Base-by-base conservation (phyloP, 352 stramenopile genomes). In the Globisporangium apiculatum region DNA sequence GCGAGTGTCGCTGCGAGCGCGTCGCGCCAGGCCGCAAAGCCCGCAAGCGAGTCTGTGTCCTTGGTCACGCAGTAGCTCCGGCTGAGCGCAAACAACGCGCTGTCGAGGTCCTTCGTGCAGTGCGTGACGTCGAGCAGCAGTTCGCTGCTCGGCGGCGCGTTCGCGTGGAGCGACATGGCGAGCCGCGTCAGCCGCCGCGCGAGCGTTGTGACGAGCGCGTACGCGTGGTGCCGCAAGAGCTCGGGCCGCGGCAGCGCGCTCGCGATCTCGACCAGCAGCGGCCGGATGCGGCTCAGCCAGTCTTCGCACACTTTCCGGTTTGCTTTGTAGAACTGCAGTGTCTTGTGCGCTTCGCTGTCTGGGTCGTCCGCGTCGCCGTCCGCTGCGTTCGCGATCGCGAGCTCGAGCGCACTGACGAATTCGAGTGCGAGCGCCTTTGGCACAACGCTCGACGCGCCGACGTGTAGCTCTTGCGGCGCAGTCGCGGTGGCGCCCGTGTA, bases 251-350 rank as follows among this genome's bases (percentile, higher is more conserved):
- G 53, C 2, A 60, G 57, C 41, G 55, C 46, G 9, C 55, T 66
- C 14, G 76, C 73, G 46, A 89, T 72, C 9, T 75, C 69, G 24
- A 77, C 49, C 2, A 89, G 66, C 17, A 72, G 68, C 35, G 79
- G 75, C 11, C 77, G 76, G 40, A 88, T 87, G 15, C 78, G 69
- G 38, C 69, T 72, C 38, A 90, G 66, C 80, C 80, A 90, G 46
- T 88, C 80, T 37, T 87, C 75, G 61, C 80, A 90, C 31, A 90
- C 80, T 36, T 64, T 66, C 15, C 73, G 79, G 54, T 90, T 90
- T 14, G 79, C 74, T 64, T 65, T 73, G 66, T 79, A 90, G 51
- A 90, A 90, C 12, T 73, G 41, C 15, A 60, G 46, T 0, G 66
- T 66, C 53, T 86, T 87, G 53, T 68, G 65, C 12, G 65, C 53